These are phyloP conservation scores for Solanum chacoense DNA, from an alignment of 305 asterid species.

Conservation along the genomic window DNA sequence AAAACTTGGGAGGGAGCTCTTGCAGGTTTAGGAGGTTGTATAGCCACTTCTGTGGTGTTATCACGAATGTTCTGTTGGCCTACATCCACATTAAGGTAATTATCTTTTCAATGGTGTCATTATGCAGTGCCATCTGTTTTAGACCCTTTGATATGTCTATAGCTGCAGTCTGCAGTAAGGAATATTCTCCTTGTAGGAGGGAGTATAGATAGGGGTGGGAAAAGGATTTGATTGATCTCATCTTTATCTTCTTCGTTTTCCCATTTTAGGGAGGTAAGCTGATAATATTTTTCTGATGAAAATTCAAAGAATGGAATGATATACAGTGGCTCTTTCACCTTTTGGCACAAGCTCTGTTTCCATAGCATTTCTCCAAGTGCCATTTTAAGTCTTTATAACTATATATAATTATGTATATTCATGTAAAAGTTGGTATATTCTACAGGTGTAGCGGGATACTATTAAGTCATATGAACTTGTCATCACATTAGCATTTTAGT, in stretches of 20 bases:
- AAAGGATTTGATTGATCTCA: background rate
- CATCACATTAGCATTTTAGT: background rate
- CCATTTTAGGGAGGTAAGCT: background rate
- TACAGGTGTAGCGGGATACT: background rate
- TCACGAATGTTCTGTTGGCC: conserved; percentile 75
- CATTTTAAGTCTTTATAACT: background rate
- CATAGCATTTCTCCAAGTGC: background rate
- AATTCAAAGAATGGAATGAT: background rate
- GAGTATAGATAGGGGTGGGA: background rate
- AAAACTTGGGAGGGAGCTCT: conserved; percentile 98
- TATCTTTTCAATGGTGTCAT: background rate
- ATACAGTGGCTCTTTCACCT: background rate
- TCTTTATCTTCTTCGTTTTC: background rate
- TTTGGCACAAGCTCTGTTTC: background rate
- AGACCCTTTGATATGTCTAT: background rate
- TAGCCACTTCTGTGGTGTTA: conserved; percentile 59
- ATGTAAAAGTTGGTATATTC: background rate
- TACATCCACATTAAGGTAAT: conserved; percentile 51
- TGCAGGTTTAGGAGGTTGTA: conserved; percentile 80
- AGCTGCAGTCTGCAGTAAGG: background rate
- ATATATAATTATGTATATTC: background rate
- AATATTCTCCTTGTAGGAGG: background rate
- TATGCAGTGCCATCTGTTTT: background rate
- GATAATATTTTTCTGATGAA: background rate
- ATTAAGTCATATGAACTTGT: background rate